Evolutionary conservation across 306 rosid species (phyloP), one percentile per base, ranked within the genome.

Genomic region (Oemleria cerasiformis): DNA sequence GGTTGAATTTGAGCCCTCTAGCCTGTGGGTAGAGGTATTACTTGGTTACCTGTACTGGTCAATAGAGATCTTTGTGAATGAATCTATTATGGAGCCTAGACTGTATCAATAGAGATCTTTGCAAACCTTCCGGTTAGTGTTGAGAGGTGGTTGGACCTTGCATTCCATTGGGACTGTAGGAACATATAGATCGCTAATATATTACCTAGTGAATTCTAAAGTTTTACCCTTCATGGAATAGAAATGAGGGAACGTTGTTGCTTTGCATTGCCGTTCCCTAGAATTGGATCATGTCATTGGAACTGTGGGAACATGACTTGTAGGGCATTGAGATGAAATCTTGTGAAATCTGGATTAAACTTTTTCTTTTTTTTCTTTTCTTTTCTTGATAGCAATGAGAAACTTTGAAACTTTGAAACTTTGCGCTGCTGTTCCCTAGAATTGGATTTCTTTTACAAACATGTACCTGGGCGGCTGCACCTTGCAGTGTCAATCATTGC

Each of bases 41-140:
- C 7, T 25, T 67, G 71, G 62, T 53, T 59, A 59, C 5, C 20
- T 6, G 8, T 68, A 12, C 14, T 53, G 39, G 38, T 68, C 63
- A 23, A 23, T 10, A 23, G 12, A 56, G 39, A 5, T 56, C 23
- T 56, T 39, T 3, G 54, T 5, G 39, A 38, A 4, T 36, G 43
- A 30, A 25, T 49, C 17, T 49, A 49, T 13, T 13, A 13, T 39
- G 14, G 39, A 15, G 65, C 62, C 62, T 56, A 11, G 8, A 56
- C 17, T 23, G 42, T 5, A 14, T 19, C 73, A 68, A 39, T n/a
- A n/a, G 23, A 56, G 38, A 5, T 56, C 19, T 25, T 23, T 59
- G 11, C 42, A 39, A 68, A 50, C 63, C 50, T 68, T 36, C 62
- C 6, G 17, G 53, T 55, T 58, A 39, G n/a, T 68, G 38, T 68